phyloP scores from a whole-genome alignment of 176 grass and related monocot species.

The Avena insularis region DNA sequence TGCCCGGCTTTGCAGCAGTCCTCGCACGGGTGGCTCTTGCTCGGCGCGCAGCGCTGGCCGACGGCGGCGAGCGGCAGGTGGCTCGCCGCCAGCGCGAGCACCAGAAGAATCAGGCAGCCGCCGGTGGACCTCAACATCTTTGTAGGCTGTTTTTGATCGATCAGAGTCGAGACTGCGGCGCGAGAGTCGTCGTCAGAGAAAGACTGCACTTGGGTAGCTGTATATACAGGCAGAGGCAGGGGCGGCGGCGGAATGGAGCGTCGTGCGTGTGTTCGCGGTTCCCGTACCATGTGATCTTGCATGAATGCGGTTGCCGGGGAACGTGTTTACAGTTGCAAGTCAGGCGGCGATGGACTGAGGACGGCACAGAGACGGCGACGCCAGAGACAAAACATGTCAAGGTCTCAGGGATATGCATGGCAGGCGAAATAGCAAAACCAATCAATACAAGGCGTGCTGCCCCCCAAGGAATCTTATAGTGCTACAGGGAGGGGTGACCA shows the following conservation, averaged over 20 bases:
- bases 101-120: neutral
- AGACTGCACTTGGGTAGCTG: too few species aligned
- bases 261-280: neutral
- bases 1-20: conserved; percentile 56
- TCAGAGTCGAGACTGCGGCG: neutral
- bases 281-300: neutral
- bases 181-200: neutral
- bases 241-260: neutral
- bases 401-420: neutral
- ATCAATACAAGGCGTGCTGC: neutral
- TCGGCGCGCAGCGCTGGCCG: conserved; percentile 18
- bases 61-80: conserved; percentile 27
- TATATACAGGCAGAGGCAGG: neutral
- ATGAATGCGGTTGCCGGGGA: neutral
- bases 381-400: conserved; percentile 1
- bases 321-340: neutral
- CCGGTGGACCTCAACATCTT: neutral
- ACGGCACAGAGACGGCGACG: neutral
- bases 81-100: conserved; percentile 28
- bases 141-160: neutral
- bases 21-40: conserved; percentile 32
- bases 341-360: neutral
- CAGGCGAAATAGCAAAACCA: neutral
- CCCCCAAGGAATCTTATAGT: neutral
- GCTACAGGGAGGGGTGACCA: too few species aligned